Evolutionary conservation across 371 early-diverging fungal species (phyloP).

Genomic region (Lichtheimia ornata): DNA sequence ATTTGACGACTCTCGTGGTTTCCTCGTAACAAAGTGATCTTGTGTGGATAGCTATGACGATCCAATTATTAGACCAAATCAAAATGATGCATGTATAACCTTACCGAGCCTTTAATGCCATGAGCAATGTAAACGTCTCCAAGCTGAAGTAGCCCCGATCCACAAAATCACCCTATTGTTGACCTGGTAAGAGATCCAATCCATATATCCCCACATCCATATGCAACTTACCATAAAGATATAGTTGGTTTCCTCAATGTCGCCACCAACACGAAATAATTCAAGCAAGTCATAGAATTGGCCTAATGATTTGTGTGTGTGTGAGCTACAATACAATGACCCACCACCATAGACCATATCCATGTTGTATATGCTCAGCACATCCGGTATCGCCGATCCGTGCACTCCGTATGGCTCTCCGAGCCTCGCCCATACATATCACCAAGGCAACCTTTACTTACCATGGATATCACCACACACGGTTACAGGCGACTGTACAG

Average conservation of each 20-base stretch:
- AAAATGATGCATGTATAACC: neutral
- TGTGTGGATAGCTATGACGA: constrained; percentile 67
- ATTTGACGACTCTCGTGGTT: constrained; percentile 99
- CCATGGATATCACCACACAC: constrained; percentile 99
- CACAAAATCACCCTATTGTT: constrained; percentile 93
- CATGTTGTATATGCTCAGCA: neutral
- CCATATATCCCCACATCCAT: neutral
- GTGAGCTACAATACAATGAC: too few species aligned
- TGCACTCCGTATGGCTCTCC: too few species aligned
- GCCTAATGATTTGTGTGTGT: constrained; percentile 46
- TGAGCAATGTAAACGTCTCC: constrained; percentile 97
- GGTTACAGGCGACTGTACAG: constrained; percentile 95
- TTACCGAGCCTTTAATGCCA: constrained; percentile 96
- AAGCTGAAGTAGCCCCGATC: constrained; percentile 99
- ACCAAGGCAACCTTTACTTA: constrained; percentile 5
- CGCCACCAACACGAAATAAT: constrained; percentile 97
- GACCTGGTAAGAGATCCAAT: neutral
- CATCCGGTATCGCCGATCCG: neutral
- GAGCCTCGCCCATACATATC: neutral
- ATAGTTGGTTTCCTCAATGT: constrained; percentile 98
- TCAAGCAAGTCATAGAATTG: constrained; percentile 99
- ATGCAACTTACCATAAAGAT: constrained; percentile 86
- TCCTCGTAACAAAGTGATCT: constrained; percentile 98
- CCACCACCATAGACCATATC: too few species aligned
- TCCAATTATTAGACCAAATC: neutral